Base-by-base conservation (phyloP, 345 rosid genomes). In the Lumnitzera racemosa region DNA sequence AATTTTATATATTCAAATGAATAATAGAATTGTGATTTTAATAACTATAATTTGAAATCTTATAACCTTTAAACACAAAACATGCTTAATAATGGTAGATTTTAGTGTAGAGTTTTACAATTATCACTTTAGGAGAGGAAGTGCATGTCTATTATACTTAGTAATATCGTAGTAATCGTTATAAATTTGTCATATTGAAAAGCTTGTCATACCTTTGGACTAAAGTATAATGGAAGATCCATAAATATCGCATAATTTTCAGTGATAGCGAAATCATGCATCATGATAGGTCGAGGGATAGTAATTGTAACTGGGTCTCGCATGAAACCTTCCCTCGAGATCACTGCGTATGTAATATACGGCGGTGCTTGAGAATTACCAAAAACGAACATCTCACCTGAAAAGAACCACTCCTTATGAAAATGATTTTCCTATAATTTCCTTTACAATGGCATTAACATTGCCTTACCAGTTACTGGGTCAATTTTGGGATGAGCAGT, bases 201-300 rank as follows among this genome's bases (percentile, higher is more conserved):
- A 20, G 5, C 43, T 47, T 25, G 57, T 31, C 62, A 54, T 77
- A 94, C 99, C 97, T 87, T 81, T 52, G 89, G 96, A 66, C 83
- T 83, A 77, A 94, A 87, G 74, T 76, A 78, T 78, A 88, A 46
- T 41, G 99, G 97, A 70, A 87, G 95, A 75, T 94, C 97, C 96
- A 94, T 67, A 78, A 94, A 81, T 74, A 89, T 70, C 55, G 96
- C 95, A 75, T 88, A 94, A 69, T 81, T 81, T 72, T 90, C 95
- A 41, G 99, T 90, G 57, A 94, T 86, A 49, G 96, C 99, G 76
- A 94, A 90, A 81, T 94, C 97, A 68, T 94, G 99, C 95, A 90
- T 94, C 96, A 94, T 84, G 73, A 94, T 73, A 46, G 99, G 88
- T n/a, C 76, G 83, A 15, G 95, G 51, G 70, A 88, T 71, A 56